A percentile compares a stretch with the other conserved stretches of the same genome.
These are phyloP conservation scores for Debaryomyces udenii DNA, from an alignment of 1,139 yeast species.

Conservation along the genomic window DNA sequence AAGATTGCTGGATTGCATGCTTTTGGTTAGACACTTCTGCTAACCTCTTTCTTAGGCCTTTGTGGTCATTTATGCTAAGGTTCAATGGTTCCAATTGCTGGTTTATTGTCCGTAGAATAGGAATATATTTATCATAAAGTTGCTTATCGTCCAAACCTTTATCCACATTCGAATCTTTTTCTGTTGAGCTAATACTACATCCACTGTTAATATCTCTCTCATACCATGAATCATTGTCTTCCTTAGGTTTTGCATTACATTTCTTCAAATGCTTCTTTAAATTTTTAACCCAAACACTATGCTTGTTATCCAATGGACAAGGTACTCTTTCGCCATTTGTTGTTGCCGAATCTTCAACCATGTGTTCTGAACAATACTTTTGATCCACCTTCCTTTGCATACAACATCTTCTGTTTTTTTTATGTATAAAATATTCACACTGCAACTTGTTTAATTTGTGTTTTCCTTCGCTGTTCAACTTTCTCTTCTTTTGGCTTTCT, in stretches of 20 bases:
- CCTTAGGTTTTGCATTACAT: conserved; percentile 54
- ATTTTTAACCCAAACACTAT: conserved; percentile 67
- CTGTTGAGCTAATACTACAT: conserved; percentile 20
- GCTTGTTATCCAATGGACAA: conserved; percentile 79
- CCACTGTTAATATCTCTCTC: conserved; percentile 40
- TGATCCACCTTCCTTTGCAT: conserved; percentile 58
- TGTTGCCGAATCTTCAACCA: conserved; percentile 23
- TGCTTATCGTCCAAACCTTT: conserved; percentile 16
- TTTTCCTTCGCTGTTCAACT: conserved; percentile 13
- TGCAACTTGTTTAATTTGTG: conserved; percentile 20
- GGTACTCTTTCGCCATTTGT: conserved; percentile 51
- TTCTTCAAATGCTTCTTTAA: conserved; percentile 59
- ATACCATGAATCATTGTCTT: conserved; percentile 46
- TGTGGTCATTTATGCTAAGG: conserved; percentile 24
- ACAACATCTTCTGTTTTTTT: conserved; percentile 59
- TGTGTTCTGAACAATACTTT: conserved; percentile 67
- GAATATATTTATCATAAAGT: conserved; percentile 32
- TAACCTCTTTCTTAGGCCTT: conserved; percentile 41
- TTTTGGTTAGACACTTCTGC: conserved; percentile 59
- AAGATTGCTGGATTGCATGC: conserved; percentile 83
- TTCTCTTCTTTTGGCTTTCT: conserved; percentile 11
- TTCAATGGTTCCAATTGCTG: conserved; percentile 21
- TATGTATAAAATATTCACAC: conserved; percentile 51
- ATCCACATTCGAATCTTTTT: conserved; percentile 12
- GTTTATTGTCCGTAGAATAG: conserved; percentile 23